A percentile compares a stretch with the other conserved stretches of the same genome.
Conservation (phyloP, 805 yeast genomes). For the Lipomyces spencermartinsiae region DNA sequence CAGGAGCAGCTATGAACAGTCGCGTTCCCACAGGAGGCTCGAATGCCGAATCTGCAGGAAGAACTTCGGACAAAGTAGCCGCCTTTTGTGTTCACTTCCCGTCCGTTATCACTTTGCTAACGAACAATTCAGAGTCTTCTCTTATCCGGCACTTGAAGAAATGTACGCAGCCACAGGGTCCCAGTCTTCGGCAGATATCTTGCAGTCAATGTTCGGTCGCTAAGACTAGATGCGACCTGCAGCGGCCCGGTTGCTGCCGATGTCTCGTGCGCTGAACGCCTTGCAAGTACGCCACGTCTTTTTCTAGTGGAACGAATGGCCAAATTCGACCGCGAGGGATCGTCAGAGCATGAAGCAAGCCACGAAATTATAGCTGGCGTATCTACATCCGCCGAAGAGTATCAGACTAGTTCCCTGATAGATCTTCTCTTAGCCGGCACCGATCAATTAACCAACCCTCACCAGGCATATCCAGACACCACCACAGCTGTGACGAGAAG, state of each 20-base stretch:
- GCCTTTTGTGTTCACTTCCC: conserved; percentile 1
- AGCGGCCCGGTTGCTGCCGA: neutral
- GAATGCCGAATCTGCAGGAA: conserved; percentile 4
- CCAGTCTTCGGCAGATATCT: conserved; percentile 1
- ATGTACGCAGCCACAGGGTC: conserved; percentile 5
- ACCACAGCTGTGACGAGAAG: neutral
- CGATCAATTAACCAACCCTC: conserved; percentile 4
- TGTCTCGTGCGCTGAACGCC: conserved; percentile 3
- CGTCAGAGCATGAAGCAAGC: neutral
- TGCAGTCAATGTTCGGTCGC: conserved; percentile 2
- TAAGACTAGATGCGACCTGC: conserved; percentile 1
- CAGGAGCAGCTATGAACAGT: conserved; percentile 4
- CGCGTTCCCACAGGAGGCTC: conserved; percentile 2
- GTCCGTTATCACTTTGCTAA: neutral
- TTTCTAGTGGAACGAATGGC: neutral
- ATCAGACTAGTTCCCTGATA: neutral
- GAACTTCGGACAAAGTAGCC: conserved; percentile 1
- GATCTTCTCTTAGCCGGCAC: conserved; percentile 5
- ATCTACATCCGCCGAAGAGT: conserved; percentile 3
- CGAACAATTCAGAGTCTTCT: conserved; percentile 3
- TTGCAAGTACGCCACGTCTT: neutral
- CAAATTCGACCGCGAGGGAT: conserved; percentile 2
- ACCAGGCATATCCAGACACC: conserved; percentile 5
- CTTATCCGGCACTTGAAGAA: conserved; percentile 4
- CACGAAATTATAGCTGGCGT: conserved; percentile 4